Base-by-base conservation (phyloP, 345 rosid species). In the Cardiospermum halicacabum region DNA sequence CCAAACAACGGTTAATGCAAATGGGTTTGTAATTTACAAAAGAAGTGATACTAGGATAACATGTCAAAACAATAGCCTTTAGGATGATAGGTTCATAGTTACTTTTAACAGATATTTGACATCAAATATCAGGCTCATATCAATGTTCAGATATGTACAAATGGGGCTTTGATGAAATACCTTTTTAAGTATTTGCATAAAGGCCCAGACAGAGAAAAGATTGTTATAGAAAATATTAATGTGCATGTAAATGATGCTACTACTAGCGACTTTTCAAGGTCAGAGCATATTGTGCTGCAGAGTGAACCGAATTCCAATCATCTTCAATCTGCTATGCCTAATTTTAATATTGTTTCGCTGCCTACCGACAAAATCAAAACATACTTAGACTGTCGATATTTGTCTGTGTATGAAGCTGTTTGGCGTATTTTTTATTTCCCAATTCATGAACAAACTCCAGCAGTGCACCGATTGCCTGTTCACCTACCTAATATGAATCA, bases 391-490 rank as follows among this genome's bases (percentile, higher is more conserved):
- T 45, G 68, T 24, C 36, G 68, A 21, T 67, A 67, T 27, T 25
- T 61, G 9, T 43, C 53, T 1, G 18, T 56, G 2, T 6, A n/a
- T 5, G 69, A 73, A 26, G 65, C 68, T 0, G 21, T 24, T 27
- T 73, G 59, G 72, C n/a, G 76, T 3, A 55, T 67, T 0, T 73
- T 57, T 36, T 2, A 34, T 7, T 68, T 67, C 62, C 60, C 56
- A 13, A 56, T 67, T 16, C 54, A 60, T 5, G 24, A 16, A 5
- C 19, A 34, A 5, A 18, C 36, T 3, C 65, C 58, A 1, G 9
- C 60, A 3, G 65, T 73, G 0, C 15, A 47, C 1, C 24, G 65
- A 2, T 36, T 68, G 2, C 2, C 31, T 2, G 39, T 55, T 2
- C 77, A 67, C 22, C 16, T 62, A 0, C 55, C 48, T 1, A 37